These are phyloP conservation scores for Filobasidium uniguttulatum DNA, from an alignment of 1,284 basidiomycete genomes.

Conservation along the genomic window DNA sequence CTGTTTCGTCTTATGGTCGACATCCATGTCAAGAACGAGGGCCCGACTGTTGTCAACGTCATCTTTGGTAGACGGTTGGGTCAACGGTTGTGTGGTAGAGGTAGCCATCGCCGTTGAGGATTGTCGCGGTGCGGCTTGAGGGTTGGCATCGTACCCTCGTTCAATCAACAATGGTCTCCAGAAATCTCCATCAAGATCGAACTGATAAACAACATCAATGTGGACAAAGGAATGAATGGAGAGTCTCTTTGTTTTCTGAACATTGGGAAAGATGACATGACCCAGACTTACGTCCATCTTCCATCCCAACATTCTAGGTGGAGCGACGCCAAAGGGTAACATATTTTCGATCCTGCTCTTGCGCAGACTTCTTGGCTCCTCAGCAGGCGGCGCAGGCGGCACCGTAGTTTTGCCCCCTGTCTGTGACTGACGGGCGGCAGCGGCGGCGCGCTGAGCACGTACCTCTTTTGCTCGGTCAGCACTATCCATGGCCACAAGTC, in stretches of 20 bases:
- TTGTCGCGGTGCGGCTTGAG: neutral
- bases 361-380: slow-evolving; percentile 1
- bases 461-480: slow-evolving; percentile 4
- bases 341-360: neutral
- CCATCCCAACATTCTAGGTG: neutral
- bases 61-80: neutral
- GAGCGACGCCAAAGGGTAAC: slow-evolving; percentile 7
- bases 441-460: too few species aligned
- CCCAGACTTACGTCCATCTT: slow-evolving; percentile 2
- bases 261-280: neutral
- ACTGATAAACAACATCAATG: neutral
- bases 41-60: neutral
- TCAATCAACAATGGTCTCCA: slow-evolving; percentile 6
- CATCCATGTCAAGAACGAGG: neutral
- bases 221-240: neutral
- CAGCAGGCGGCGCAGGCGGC: neutral
- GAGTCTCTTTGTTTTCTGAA: neutral
- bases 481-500: slow-evolving; percentile 3
- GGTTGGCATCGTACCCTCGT: neutral
- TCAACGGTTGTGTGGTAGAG: neutral
- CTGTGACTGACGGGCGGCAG: too few species aligned
- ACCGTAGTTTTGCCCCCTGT: neutral
- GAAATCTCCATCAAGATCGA: slow-evolving; percentile 11
- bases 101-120: neutral
- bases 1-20: neutral